phyloP scores from a whole-genome alignment of 208 protist species.

The Trypanosomatidae sp. region DNA sequence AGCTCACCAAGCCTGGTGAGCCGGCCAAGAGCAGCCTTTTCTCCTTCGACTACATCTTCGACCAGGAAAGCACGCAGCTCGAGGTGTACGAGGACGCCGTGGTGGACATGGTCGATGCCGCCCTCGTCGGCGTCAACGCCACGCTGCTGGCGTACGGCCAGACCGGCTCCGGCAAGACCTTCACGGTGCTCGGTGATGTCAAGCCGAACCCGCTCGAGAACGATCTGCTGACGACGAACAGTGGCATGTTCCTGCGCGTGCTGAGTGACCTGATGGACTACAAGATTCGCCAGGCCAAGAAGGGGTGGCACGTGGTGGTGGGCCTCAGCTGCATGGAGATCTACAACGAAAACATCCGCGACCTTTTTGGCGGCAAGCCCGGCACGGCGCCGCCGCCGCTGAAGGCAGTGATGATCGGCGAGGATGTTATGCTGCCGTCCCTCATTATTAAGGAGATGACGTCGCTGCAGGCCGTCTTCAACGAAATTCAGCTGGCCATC shows the following conservation, averaged over 20 bases:
- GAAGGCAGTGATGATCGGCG: conserved; percentile 39
- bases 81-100: conserved; percentile 82
- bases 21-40: too few relatives aligned
- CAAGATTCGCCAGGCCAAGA: too few relatives aligned
- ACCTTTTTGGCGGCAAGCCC: conserved; percentile 58
- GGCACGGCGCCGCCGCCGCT: conserved; percentile 15
- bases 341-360: conserved; percentile 77
- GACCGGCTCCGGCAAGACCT: conserved; percentile 89
- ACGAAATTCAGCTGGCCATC: conserved; percentile 11
- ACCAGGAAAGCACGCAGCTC: conserved; percentile 51
- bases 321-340: conserved; percentile 75
- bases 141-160: conserved; percentile 82
- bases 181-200: conserved; percentile 64
- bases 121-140: conserved; percentile 60
- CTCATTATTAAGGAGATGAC: conserved; percentile 41
- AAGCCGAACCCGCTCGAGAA: too few relatives aligned
- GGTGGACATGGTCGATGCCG: conserved; percentile 50
- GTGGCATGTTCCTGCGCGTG: too few relatives aligned
- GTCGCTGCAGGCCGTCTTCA: not conserved
- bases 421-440: conserved; percentile 40
- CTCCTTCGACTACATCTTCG: conserved; percentile 79
- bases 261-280: too few relatives aligned
- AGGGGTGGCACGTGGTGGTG: conserved; percentile 48
- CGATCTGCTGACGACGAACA: too few relatives aligned
- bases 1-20: too few relatives aligned